phyloP scores from a whole-genome alignment of 148 eudicot genomes.

The Rhododendron mucronatum region DNA sequence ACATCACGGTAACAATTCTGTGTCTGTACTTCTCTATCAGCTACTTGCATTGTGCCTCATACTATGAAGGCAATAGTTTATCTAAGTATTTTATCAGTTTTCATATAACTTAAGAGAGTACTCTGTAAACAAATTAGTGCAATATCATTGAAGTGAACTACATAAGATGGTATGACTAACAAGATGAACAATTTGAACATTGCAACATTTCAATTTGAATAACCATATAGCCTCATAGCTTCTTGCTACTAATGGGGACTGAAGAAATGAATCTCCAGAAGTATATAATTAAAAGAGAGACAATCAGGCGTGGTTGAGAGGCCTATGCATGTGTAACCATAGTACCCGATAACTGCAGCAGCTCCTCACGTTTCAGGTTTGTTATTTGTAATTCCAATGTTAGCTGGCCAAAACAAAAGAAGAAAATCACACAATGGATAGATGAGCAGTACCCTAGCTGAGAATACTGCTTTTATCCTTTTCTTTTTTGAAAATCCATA shows the following conservation, averaged over 20 bases:
- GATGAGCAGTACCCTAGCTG: neutral
- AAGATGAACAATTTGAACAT: neutral
- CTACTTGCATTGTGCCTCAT: neutral
- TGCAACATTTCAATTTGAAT: neutral
- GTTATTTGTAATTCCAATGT: constrained; percentile 70
- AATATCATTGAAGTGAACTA: neutral
- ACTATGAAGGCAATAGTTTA: neutral
- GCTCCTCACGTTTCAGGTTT: constrained; percentile 45
- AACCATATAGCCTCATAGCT: neutral
- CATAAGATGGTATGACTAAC: neutral
- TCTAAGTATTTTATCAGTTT: neutral
- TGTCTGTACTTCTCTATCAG: neutral
- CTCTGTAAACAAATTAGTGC: neutral
- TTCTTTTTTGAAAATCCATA: neutral
- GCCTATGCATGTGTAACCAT: constrained; percentile 43
- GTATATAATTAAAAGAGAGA: neutral
- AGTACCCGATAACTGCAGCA: constrained; percentile 30
- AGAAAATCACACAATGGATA: neutral
- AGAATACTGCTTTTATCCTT: neutral
- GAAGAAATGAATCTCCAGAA: neutral
- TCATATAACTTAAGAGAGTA: neutral
- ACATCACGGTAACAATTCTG: neutral
- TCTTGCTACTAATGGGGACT: neutral
- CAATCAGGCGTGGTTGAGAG: neutral
- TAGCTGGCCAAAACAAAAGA: constrained; percentile 36